These are phyloP conservation scores for Datisca glomerata DNA, from an alignment of 306 rosid genomes.

Conservation along the genomic window DNA sequence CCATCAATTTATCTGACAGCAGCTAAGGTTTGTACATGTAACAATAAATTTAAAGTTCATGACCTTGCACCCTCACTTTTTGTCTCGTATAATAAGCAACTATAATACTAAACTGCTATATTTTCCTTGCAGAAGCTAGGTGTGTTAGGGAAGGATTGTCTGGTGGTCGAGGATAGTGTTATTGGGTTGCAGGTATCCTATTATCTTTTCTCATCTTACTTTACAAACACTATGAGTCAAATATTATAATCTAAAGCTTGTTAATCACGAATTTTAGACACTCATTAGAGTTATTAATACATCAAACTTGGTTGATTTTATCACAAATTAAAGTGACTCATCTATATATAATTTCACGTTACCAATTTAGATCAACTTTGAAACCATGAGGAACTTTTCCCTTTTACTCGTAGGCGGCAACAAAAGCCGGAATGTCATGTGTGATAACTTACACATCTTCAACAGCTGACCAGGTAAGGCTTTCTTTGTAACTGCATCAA, in stretches of 20 bases:
- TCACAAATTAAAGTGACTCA: no score
- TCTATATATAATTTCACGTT: not conserved
- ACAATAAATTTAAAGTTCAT: not conserved
- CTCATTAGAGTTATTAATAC: not conserved
- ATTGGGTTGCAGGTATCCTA: conserved; percentile 71
- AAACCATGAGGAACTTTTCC: not conserved
- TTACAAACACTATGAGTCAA: no score
- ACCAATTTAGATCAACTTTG: no score
- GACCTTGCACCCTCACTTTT: conserved; percentile 1
- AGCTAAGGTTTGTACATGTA: conserved; percentile 22
- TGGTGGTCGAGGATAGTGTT: conserved; percentile 89
- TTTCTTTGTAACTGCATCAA: no score
- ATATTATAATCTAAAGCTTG: no score
- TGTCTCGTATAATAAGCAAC: no score
- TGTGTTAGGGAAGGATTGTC: conserved; percentile 43
- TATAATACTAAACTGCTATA: conserved; percentile 3
- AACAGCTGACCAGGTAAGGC: conserved; percentile 70
- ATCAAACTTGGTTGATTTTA: not conserved
- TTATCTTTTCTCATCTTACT: no score
- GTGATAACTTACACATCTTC: conserved; percentile 74
- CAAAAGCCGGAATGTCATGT: conserved; percentile 88
- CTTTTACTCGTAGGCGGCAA: conserved; percentile 52
- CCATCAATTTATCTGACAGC: conserved; percentile 84
- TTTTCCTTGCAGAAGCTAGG: conserved; percentile 55
- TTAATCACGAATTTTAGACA: not conserved